A percentile compares a stretch with the other conserved stretches of the same genome.
Conservation (phyloP, 169 alveolate genomes). For the Eimeria praecox region DNA sequence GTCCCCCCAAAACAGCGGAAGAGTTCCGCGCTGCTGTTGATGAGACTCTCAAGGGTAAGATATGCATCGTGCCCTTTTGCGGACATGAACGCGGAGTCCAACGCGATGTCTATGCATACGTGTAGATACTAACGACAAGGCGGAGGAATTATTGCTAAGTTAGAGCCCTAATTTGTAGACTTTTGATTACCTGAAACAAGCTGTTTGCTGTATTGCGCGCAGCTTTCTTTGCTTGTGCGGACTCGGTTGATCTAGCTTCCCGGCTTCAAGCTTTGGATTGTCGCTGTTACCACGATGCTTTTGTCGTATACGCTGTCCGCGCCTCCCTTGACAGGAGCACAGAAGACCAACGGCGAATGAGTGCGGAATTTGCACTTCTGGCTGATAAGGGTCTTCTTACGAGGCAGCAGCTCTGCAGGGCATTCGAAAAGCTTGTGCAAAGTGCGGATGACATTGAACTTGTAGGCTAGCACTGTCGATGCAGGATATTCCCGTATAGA, state of each 20-base stretch:
- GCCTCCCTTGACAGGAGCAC: slow-evolving; percentile 70
- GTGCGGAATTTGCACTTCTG: slow-evolving; percentile 79
- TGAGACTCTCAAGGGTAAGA: slow-evolving; percentile 63
- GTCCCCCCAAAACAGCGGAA: slow-evolving; percentile 57
- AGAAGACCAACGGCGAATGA: slow-evolving; percentile 73
- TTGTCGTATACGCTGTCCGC: slow-evolving; percentile 75
- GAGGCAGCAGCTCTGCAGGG: slow-evolving; percentile 77
- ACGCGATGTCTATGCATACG: not conserved
- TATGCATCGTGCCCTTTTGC: not conserved
- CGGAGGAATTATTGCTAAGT: not conserved
- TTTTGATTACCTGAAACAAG: not conserved
- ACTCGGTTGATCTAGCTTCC: slow-evolving; percentile 57
- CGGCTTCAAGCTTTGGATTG: slow-evolving; percentile 74
- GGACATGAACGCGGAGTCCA: not conserved
- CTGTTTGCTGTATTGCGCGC: not conserved
- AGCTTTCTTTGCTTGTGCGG: slow-evolving; percentile 62
- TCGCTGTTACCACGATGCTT: slow-evolving; percentile 66
- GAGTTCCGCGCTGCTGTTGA: slow-evolving; percentile 58
- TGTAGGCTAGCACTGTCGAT: slow-evolving; percentile 31
- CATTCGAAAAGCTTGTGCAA: slow-evolving; percentile 78
- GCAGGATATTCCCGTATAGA: not conserved
- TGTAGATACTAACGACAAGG: not conserved
- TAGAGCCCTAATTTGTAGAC: not conserved
- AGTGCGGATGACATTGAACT: slow-evolving; percentile 65
- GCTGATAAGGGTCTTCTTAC: slow-evolving; percentile 70